phyloP scores from a whole-genome alignment of 2,329 filamentous ascomycete species.

The Penicillium sp. region DNA sequence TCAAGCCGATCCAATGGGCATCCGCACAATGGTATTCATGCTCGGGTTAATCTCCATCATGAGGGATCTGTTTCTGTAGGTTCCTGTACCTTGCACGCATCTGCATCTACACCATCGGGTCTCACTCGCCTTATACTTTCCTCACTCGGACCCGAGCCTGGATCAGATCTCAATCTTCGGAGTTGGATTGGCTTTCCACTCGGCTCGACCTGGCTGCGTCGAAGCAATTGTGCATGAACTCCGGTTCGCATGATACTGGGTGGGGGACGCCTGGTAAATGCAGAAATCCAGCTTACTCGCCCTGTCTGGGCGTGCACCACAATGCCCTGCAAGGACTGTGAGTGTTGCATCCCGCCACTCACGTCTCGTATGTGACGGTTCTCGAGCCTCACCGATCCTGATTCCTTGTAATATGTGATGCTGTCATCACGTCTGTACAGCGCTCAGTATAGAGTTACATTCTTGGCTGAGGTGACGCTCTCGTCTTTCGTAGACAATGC shows the following conservation, averaged over 20 bases:
- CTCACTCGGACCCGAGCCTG: neutral
- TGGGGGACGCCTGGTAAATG: neutral
- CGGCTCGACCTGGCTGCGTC: neutral
- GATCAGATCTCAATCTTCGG: conserved; percentile 9
- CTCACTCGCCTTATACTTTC: neutral
- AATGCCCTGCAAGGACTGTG: conserved; percentile 7
- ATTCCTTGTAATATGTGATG: neutral
- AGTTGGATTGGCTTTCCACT: conserved; percentile 1
- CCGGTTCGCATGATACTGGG: conserved; percentile 11
- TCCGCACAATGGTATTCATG: conserved; percentile 10
- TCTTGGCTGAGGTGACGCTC: neutral
- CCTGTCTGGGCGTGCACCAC: neutral
- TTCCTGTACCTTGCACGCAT: conserved; percentile 3
- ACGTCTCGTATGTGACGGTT: neutral
- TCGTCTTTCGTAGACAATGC: neutral
- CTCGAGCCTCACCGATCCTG: neutral
- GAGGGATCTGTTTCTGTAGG: conserved; percentile 1
- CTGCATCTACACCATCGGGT: conserved; percentile 4
- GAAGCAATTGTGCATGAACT: conserved; percentile 21
- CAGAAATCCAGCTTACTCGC: neutral
- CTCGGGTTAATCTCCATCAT: conserved; percentile 8
- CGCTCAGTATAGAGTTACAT: neutral
- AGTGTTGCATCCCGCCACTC: conserved; percentile 1
- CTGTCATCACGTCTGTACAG: neutral
- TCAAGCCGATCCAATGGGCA: neutral